These are phyloP conservation scores for Coleophoma cylindrospora DNA, from an alignment of 2,329 filamentous ascomycete genomes.

Conservation along the genomic window DNA sequence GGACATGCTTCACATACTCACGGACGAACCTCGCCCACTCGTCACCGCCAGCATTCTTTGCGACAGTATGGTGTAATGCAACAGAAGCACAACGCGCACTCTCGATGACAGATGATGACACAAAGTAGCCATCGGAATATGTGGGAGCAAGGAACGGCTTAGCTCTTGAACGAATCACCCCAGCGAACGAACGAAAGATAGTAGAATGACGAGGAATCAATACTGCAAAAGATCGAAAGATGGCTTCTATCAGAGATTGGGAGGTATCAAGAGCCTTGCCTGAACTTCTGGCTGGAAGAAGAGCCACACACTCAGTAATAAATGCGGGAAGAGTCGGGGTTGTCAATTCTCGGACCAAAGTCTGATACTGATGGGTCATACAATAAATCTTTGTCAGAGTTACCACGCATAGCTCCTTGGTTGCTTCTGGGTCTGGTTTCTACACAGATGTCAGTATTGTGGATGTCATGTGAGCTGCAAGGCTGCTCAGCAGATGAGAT, in stretches of 20 bases:
- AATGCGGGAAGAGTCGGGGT: constrained; percentile 76
- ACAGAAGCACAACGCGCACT: constrained; percentile 62
- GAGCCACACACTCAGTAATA: constrained; percentile 65
- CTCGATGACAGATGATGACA: constrained; percentile 47
- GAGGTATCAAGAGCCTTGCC: constrained; percentile 35
- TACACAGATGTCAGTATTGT: constrained; percentile 27
- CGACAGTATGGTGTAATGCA: constrained; percentile 72
- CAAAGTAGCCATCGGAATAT: constrained; percentile 40
- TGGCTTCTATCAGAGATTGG: constrained; percentile 53
- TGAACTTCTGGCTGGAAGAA: constrained; percentile 43
- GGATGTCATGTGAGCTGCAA: not conserved
- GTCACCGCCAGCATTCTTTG: constrained; percentile 70
- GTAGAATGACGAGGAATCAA: constrained; percentile 78
- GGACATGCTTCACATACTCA: constrained; percentile 56
- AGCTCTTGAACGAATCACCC: constrained; percentile 60
- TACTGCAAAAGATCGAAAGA: constrained; percentile 66
- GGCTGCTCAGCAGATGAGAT: constrained; percentile 1
- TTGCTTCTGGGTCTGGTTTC: constrained; percentile 72
- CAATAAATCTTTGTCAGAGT: constrained; percentile 79
- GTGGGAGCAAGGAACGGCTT: constrained; percentile 61
- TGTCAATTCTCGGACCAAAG: constrained; percentile 79
- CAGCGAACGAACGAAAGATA: constrained; percentile 71
- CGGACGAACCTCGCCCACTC: constrained; percentile 72
- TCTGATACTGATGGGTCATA: constrained; percentile 76
- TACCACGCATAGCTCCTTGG: constrained; percentile 73